These are phyloP conservation scores for Candida palmyrensis DNA, from an alignment of 805 yeast species.

Conservation along the genomic window DNA sequence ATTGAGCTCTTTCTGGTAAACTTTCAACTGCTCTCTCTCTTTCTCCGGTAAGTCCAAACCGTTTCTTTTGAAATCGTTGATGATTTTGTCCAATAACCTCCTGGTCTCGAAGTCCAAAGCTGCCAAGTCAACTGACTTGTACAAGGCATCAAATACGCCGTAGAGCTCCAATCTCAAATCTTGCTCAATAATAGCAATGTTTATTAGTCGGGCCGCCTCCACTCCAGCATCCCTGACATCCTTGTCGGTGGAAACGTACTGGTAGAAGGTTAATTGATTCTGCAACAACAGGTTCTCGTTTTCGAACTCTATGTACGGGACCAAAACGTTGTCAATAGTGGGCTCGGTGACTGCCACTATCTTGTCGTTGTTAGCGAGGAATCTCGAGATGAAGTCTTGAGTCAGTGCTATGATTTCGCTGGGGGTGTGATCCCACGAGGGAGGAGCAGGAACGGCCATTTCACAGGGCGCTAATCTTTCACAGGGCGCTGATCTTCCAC, in stretches of 20 bases:
- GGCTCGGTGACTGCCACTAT: conserved; percentile 47
- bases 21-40: conserved; percentile 51
- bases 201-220: conserved; percentile 53
- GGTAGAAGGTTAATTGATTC: conserved; percentile 60
- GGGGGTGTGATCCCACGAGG: conserved; percentile 59
- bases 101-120: conserved; percentile 48
- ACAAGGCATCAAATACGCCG: conserved; percentile 50
- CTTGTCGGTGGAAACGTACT: conserved; percentile 62
- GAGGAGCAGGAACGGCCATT: too few relatives aligned
- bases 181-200: conserved; percentile 58
- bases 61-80: conserved; percentile 55
- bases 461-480: too few relatives aligned
- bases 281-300: conserved; percentile 42
- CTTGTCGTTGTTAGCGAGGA: conserved; percentile 44
- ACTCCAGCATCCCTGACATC: conserved; percentile 69
- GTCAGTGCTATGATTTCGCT: conserved; percentile 41
- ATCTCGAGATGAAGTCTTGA: conserved; percentile 37
- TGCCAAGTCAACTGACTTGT: conserved; percentile 29
- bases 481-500: too few relatives aligned
- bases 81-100: conserved; percentile 52
- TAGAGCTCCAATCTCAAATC: conserved; percentile 53
- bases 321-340: conserved; percentile 51
- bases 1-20: conserved; percentile 56
- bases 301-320: conserved; percentile 47
- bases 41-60: conserved; percentile 62